Conservation (phyloP, 176 grass and related monocot genomes). For the Pharus latifolius region DNA sequence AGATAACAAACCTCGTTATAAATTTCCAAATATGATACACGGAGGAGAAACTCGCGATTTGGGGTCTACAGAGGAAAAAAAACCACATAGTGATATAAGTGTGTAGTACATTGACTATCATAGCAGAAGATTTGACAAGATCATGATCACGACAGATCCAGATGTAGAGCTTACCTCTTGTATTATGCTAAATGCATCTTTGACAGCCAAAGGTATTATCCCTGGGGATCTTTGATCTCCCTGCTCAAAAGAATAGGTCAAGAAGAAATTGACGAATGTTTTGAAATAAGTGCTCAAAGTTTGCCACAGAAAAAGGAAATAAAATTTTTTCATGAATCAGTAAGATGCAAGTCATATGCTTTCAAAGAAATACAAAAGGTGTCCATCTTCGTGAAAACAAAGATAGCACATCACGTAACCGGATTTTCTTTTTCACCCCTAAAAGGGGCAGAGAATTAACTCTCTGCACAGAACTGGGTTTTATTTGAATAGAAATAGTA, state of each 20-base stretch:
- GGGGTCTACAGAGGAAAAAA: slow-evolving; percentile 55
- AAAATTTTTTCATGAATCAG: not conserved
- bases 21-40: slow-evolving; percentile 99
- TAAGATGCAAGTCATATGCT: not conserved
- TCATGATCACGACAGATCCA: not conserved
- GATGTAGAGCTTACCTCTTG: slow-evolving; percentile 67
- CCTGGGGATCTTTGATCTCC: slow-evolving; percentile 99
- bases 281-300: not conserved
- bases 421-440: too few species aligned
- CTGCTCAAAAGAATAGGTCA: slow-evolving; percentile 40
- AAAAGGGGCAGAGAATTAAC: too few species aligned
- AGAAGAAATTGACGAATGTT: not conserved
- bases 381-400: too few species aligned
- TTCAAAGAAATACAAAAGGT: slow-evolving; percentile 9
- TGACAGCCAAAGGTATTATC: slow-evolving; percentile 99
- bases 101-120: not conserved
- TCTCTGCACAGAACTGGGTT: too few species aligned
- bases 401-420: too few species aligned
- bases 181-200: slow-evolving; percentile 99
- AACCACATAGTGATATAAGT: slow-evolving; percentile 8
- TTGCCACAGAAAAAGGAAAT: not conserved
- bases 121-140: not conserved
- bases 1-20: slow-evolving; percentile 83
- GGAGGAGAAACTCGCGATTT: slow-evolving; percentile 90
- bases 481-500: too few species aligned